Base-by-base conservation (phyloP, 192 early-diverging fungal genomes). In the Backusella psychrophila region DNA sequence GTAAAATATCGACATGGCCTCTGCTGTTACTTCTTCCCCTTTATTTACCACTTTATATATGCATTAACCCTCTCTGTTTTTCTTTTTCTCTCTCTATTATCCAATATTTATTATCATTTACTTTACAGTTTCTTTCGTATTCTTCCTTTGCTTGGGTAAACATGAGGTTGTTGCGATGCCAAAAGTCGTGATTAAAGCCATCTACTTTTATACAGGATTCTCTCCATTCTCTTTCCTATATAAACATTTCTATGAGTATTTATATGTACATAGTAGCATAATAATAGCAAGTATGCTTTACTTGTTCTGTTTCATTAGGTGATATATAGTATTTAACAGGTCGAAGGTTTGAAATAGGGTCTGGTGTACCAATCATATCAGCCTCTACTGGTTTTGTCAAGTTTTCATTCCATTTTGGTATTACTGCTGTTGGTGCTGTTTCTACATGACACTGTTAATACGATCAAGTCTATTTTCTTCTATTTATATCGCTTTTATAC, bases 1-100 rank as follows among this genome's bases (percentile, higher is more conserved):
- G 78, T 89, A 89, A 65, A 89, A 89, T 41, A 87, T 35, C 1
- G 88, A 89, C 12, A 89, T 68, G 63, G 83, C 85, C 34, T 87
- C 84, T 63, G 86, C 78, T 23, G 87, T 88, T 9, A 83, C 83
- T 44, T 77, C 65, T 52, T 84, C 75, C 29, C 81, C 79, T 17
- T 78, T 79, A 70, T 81, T 77, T 5, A 69, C 74, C 46, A 87
- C 88, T 89, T 29, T 53, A 15, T n/a, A 70, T 21, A 6, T 21
- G 17, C 4, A 26, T 21, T 23, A 41, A 9, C 41, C 21, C 26
- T 34, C 31, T 6, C 21, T 42, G 21, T 39, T 46, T 4, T 12
- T 29, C 5, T 34, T 1, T 49, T 3, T 33, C 33, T 46, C 29
- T 21, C 19, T 12, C 14, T 7, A 29, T 15, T 19, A 71, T 41